These are phyloP conservation scores for Syncephalastrum monosporum DNA, from an alignment of 371 early-diverging fungal genomes.

Conservation along the genomic window DNA sequence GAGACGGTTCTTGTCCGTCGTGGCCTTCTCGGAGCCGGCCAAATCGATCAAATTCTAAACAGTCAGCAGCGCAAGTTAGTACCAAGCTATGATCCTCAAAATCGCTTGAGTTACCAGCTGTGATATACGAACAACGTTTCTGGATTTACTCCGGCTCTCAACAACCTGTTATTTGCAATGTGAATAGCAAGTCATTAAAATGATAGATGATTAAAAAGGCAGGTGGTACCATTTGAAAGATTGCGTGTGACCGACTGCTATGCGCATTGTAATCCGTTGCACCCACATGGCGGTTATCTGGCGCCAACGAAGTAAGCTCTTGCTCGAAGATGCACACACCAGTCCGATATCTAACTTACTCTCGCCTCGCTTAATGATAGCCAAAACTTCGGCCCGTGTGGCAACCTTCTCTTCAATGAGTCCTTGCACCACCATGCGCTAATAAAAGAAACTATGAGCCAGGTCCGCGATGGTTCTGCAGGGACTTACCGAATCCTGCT, in stretches of 20 bases:
- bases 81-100: neutral
- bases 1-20: conserved; percentile 10
- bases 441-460: neutral
- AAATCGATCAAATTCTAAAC: conserved; percentile 22
- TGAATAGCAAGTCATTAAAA: neutral
- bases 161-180: conserved; percentile 12
- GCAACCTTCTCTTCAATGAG: conserved; percentile 81
- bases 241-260: conserved; percentile 88
- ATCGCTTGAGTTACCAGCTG: conserved; percentile 44
- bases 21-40: conserved; percentile 89
- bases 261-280: conserved; percentile 86
- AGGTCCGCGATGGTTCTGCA: neutral
- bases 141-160: conserved; percentile 51
- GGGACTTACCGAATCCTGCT: neutral
- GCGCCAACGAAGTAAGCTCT: neutral
- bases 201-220: neutral
- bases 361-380: conserved; percentile 79
- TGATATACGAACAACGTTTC: conserved; percentile 46
- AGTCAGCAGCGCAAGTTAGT: neutral
- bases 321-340: neutral
- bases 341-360: conserved; percentile 27
- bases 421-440: neutral
- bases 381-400: conserved; percentile 76
- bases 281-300: conserved; percentile 76
- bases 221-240: conserved; percentile 76